These are phyloP conservation scores for Epichloe glyceriae DNA, from an alignment of 2,329 filamentous ascomycete species.

Conservation along the genomic window DNA sequence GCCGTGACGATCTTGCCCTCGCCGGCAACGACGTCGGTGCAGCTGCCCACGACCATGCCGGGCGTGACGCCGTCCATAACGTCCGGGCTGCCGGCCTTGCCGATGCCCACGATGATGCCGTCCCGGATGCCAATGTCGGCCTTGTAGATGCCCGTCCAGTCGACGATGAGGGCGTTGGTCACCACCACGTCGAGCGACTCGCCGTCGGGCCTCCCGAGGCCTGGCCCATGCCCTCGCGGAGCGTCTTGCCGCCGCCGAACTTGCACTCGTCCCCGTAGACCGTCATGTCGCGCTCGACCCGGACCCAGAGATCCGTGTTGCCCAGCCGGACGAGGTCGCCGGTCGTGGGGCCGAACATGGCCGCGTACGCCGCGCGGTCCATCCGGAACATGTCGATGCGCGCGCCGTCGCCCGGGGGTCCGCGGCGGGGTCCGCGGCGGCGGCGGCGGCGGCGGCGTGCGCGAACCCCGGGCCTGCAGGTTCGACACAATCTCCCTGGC, in stretches of 20 bases:
- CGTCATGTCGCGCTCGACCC: constrained; percentile 76
- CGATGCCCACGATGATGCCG: constrained; percentile 75
- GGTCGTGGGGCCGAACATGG: constrained; percentile 87
- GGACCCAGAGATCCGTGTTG: constrained; percentile 77
- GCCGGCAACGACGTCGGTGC: constrained; percentile 83
- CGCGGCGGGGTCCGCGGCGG: constrained; percentile 24
- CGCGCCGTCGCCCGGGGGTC: constrained; percentile 37
- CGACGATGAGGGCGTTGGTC: constrained; percentile 78
- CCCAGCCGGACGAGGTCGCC: constrained; percentile 77
- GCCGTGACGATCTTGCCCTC: constrained; percentile 87
- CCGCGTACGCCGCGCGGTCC: constrained; percentile 64
- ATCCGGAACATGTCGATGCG: constrained; percentile 54
- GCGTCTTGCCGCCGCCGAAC: constrained; percentile 87
- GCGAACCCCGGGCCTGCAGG: constrained; percentile 65
- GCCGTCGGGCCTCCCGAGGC: constrained; percentile 61
- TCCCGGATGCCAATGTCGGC: constrained; percentile 90
- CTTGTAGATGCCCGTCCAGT: constrained; percentile 90
- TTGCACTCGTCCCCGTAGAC: constrained; percentile 86
- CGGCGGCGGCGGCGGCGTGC: constrained; percentile 42
- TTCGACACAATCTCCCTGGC: constrained; percentile 52
- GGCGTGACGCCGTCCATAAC: constrained; percentile 79
- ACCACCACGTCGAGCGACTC: constrained; percentile 75
- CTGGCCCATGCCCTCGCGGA: constrained; percentile 93
- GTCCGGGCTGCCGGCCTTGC: constrained; percentile 94
- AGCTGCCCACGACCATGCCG: constrained; percentile 70